Conservation (phyloP, 768 basidiomycete genomes). For the Hypholoma sublateritium region DNA sequence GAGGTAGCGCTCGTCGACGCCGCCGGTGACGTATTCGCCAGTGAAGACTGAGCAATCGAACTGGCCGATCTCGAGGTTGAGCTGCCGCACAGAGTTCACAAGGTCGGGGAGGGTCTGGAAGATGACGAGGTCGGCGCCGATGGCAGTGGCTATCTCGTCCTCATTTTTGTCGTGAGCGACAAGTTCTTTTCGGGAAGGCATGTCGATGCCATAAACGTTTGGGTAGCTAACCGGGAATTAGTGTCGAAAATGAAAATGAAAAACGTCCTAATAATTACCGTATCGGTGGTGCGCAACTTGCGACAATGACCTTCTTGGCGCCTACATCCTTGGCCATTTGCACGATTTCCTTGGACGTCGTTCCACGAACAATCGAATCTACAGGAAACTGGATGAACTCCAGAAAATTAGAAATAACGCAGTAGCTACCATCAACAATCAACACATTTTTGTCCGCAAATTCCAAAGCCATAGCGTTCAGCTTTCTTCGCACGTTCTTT, state of each 20-base stretch:
- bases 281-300: slow-evolving; percentile 96
- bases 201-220: slow-evolving; percentile 99
- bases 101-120: slow-evolving; percentile 93
- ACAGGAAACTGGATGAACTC: background rate
- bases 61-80: slow-evolving; percentile 70
- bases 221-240: slow-evolving; percentile 55
- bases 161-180: slow-evolving; percentile 80
- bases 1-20: slow-evolving; percentile 84
- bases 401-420: background rate
- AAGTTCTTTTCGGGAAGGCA: slow-evolving; percentile 94
- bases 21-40: slow-evolving; percentile 95
- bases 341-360: slow-evolving; percentile 97
- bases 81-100: slow-evolving; percentile 77
- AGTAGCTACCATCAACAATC: slow-evolving; percentile 82
- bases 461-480: slow-evolving; percentile 98
- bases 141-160: slow-evolving; percentile 70
- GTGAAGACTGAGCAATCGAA: slow-evolving; percentile 99
- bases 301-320: slow-evolving; percentile 92
- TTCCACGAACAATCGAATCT: slow-evolving; percentile 99
- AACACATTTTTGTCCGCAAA: slow-evolving; percentile 91
- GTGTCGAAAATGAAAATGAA: background rate
- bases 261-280: slow-evolving; percentile 49
- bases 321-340: slow-evolving; percentile 99
- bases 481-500: slow-evolving; percentile 92
- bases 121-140: slow-evolving; percentile 94